A percentile compares a stretch with the other conserved stretches of the same genome.
These are phyloP conservation scores for Bipolaris victoriae DNA, from an alignment of 2,329 filamentous ascomycete species.

Conservation along the genomic window DNA sequence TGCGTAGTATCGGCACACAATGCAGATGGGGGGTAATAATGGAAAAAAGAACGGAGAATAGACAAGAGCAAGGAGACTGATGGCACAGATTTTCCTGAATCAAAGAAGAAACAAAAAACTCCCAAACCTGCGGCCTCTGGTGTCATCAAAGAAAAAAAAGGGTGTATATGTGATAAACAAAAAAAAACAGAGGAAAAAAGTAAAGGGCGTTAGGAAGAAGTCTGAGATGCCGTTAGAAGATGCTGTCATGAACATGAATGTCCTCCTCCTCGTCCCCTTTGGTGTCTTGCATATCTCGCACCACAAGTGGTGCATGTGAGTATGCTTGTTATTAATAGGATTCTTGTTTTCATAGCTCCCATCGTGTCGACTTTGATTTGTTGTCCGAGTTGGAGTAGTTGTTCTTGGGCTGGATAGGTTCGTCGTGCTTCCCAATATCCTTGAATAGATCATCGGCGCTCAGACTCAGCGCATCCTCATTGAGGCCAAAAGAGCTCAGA, in stretches of 20 bases:
- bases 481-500: constrained; percentile 46
- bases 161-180: constrained; percentile 14
- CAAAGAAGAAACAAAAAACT: constrained; percentile 13
- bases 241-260: constrained; percentile 27
- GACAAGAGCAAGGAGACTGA: constrained; percentile 17
- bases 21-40: not conserved
- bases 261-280: constrained; percentile 1
- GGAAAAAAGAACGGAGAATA: constrained; percentile 13
- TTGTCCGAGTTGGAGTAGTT: not conserved
- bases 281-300: not conserved
- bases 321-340: not conserved
- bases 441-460: constrained; percentile 51
- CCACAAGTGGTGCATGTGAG: not conserved
- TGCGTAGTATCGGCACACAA: constrained; percentile 28
- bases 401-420: not conserved
- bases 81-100: constrained; percentile 36
- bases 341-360: constrained; percentile 7
- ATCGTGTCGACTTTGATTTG: constrained; percentile 28
- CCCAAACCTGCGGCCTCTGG: constrained; percentile 28
- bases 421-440: constrained; percentile 34
- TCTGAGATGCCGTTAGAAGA: constrained; percentile 30
- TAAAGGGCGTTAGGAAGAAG: not conserved
- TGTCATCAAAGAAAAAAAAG: constrained; percentile 25
- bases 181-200: constrained; percentile 38
- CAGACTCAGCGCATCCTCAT: constrained; percentile 41